These are phyloP conservation scores for Stachybotrys elegans DNA, from an alignment of 2,329 filamentous ascomycete genomes.

Conservation along the genomic window DNA sequence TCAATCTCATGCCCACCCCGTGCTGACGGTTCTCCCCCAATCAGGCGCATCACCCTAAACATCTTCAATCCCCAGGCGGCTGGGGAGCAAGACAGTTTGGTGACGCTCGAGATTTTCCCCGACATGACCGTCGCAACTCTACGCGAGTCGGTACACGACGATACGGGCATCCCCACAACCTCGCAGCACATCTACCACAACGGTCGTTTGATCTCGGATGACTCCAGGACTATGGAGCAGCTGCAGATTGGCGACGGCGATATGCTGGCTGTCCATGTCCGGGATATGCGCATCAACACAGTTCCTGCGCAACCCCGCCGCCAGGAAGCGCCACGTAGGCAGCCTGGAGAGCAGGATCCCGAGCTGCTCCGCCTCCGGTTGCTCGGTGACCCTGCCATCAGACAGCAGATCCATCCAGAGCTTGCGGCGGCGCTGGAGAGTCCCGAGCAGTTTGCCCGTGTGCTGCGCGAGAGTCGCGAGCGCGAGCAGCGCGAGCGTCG, in stretches of 20 bases:
- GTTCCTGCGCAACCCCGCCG: constrained; percentile 30
- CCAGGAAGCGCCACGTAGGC: constrained; percentile 26
- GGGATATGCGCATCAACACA: constrained; percentile 48
- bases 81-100: constrained; percentile 66
- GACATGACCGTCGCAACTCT: constrained; percentile 81
- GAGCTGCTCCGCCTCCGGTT: constrained; percentile 81
- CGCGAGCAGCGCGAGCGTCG: constrained; percentile 67
- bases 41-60: constrained; percentile 81
- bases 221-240: constrained; percentile 75
- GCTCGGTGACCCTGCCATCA: constrained; percentile 69
- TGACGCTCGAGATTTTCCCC: constrained; percentile 75
- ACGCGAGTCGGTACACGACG: constrained; percentile 82
- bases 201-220: constrained; percentile 72
- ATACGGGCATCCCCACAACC: constrained; percentile 66
- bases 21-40: constrained; percentile 1
- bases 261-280: constrained; percentile 83
- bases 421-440: constrained; percentile 74
- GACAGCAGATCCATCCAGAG: constrained; percentile 69
- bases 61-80: constrained; percentile 69
- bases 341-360: constrained; percentile 52
- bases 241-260: constrained; percentile 81
- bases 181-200: constrained; percentile 88
- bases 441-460: constrained; percentile 67
- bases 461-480: constrained; percentile 63
- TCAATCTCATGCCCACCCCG: constrained; percentile 11